Percentiles rank a stretch among this genome's conserved stretches.
Conservation (phyloP, 2,329 filamentous ascomycete species). For the Monosporascus sp. region DNA sequence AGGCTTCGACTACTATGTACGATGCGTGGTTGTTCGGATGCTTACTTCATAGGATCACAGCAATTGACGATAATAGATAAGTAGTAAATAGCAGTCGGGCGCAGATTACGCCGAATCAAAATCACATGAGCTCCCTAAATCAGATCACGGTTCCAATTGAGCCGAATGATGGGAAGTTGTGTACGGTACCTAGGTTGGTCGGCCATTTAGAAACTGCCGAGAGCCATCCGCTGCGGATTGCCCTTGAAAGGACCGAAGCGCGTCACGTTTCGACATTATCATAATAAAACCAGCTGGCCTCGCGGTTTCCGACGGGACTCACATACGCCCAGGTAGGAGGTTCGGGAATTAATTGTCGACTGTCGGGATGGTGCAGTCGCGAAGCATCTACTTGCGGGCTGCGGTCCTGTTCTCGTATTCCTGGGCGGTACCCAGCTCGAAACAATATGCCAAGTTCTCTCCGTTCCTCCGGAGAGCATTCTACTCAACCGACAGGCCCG, state of each 20-base stretch:
- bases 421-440: slow-evolving; percentile 15
- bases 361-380: slow-evolving; percentile 18
- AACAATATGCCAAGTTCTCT: slow-evolving; percentile 12
- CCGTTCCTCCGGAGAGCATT: slow-evolving; percentile 10
- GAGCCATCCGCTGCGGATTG: neutral
- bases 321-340: too few relatives aligned
- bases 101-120: too few relatives aligned
- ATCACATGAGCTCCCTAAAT: too few relatives aligned
- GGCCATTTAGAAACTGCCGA: neutral
- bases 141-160: neutral
- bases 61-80: too few relatives aligned
- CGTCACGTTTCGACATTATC: too few relatives aligned
- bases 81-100: too few relatives aligned
- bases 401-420: slow-evolving; percentile 21
- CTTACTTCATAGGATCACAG: too few relatives aligned
- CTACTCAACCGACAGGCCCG: slow-evolving; percentile 17
- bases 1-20: neutral
- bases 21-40: neutral
- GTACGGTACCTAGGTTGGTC: neutral
- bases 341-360: too few relatives aligned
- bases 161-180: neutral
- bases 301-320: too few relatives aligned
- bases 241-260: neutral
- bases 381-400: slow-evolving; percentile 17
- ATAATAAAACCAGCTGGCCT: neutral